Conservation (phyloP, 371 early-diverging fungal species). For the Lichtheimia corymbifera region DNA sequence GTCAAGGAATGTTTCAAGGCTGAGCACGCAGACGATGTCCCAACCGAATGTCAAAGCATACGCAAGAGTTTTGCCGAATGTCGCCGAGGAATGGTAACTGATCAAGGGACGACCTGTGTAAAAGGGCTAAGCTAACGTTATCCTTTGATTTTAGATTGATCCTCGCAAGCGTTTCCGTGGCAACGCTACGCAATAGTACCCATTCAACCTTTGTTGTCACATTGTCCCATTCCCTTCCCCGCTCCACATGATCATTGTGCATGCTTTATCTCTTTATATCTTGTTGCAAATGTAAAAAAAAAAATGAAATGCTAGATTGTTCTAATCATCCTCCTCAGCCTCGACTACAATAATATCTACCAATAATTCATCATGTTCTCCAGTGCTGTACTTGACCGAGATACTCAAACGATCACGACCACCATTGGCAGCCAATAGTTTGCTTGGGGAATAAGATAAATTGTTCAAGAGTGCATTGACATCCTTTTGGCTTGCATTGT, state of each 20-base stretch:
- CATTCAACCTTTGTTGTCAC: neutral
- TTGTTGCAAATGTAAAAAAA: neutral
- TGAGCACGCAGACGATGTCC: conserved; percentile 62
- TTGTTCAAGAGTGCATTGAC: conserved; percentile 40
- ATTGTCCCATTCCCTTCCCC: neutral
- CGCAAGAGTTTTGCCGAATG: conserved; percentile 72
- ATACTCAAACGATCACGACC: conserved; percentile 39
- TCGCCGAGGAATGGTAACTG: conserved; percentile 66
- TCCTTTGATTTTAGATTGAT: conserved; percentile 33
- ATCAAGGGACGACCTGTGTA: neutral
- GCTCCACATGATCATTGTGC: neutral
- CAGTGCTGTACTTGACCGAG: conserved; percentile 18
- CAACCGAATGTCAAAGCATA: conserved; percentile 64
- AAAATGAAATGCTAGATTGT: too few species aligned
- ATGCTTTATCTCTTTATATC: conserved; percentile 1
- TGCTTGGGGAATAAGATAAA: conserved; percentile 34
- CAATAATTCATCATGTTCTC: conserved; percentile 16
- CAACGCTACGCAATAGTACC: conserved; percentile 39
- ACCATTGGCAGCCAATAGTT: conserved; percentile 39
- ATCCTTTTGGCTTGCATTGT: conserved; percentile 28
- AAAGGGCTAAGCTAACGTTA: neutral
- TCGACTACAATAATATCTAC: conserved; percentile 39
- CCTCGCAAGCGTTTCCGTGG: conserved; percentile 55
- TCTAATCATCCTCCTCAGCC: conserved; percentile 28
- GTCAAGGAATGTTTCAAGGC: conserved; percentile 68